Percentiles rank a stretch among this genome's conserved stretches.
Evolutionary conservation across 2,329 filamentous ascomycete genomes (phyloP).

Genomic region (Exophiala bonariae): DNA sequence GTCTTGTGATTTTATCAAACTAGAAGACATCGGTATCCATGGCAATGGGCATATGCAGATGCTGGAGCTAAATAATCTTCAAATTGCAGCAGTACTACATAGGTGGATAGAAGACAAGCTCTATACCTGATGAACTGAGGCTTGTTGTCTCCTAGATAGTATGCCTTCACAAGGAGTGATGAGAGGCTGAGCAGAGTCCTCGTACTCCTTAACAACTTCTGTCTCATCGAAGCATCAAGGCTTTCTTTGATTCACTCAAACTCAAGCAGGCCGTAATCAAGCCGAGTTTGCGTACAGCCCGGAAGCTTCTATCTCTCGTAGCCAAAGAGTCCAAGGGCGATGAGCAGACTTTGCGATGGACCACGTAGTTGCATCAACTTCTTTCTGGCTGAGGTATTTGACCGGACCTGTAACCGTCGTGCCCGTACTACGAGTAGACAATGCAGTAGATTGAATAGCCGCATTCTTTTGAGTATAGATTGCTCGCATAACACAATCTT

Average conservation of each 20-base stretch:
- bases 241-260: no score
- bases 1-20: slow-evolving; percentile 43
- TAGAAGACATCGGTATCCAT: slow-evolving; percentile 45
- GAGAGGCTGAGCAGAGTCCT: no score
- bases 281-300: slow-evolving; percentile 16
- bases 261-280: no score
- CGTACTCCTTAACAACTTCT: no score
- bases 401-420: neutral
- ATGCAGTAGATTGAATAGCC: slow-evolving; percentile 36
- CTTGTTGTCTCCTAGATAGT: no score
- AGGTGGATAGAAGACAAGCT: no score
- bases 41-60: slow-evolving; percentile 53
- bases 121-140: no score
- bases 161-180: no score
- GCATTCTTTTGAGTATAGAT: slow-evolving; percentile 49
- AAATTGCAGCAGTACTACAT: no score
- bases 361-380: slow-evolving; percentile 2
- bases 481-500: slow-evolving; percentile 42
- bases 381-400: slow-evolving; percentile 10
- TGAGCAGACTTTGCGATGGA: neutral
- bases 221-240: no score
- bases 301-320: slow-evolving; percentile 12
- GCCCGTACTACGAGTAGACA: neutral
- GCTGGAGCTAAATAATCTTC: no score
- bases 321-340: slow-evolving; percentile 16